Evolutionary conservation across 805 yeast genomes (phyloP).

Genomic region (Ogataea trehalophila): DNA sequence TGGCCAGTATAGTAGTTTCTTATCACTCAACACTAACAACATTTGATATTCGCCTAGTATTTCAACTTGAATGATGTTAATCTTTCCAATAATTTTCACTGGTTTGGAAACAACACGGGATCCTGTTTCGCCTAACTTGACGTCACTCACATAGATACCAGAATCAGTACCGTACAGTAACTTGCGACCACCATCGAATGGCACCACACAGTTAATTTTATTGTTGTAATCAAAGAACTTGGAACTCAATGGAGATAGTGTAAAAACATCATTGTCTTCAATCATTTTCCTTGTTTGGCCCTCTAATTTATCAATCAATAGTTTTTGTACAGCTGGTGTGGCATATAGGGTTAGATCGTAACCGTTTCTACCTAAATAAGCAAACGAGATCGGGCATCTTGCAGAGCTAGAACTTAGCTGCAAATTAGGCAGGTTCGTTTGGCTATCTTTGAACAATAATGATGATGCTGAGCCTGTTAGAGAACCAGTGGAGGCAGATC

Average conservation of each 20-base stretch:
- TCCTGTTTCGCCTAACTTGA: conserved; percentile 47
- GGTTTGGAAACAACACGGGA: conserved; percentile 62
- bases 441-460: conserved; percentile 20
- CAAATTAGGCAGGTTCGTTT: conserved; percentile 10
- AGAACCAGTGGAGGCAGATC: conserved; percentile 34
- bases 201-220: conserved; percentile 85
- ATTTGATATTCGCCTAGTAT: conserved; percentile 89
- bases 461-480: conserved; percentile 28
- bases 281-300: conserved; percentile 73
- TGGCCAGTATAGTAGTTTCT: conserved; percentile 71
- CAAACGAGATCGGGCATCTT: conserved; percentile 46
- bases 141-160: conserved; percentile 82
- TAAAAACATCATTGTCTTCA: conserved; percentile 71
- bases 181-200: conserved; percentile 92
- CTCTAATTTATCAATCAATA: conserved; percentile 73
- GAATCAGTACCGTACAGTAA: conserved; percentile 86
- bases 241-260: conserved; percentile 69
- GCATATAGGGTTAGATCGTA: conserved; percentile 51
- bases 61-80: conserved; percentile 82
- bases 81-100: conserved; percentile 63
- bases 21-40: conserved; percentile 75
- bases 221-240: conserved; percentile 69
- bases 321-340: conserved; percentile 64
- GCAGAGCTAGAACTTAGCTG: conserved; percentile 22
- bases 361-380: conserved; percentile 50